Base-by-base conservation (phyloP, 805 yeast species). In the Zygoascus flipseniorum region DNA sequence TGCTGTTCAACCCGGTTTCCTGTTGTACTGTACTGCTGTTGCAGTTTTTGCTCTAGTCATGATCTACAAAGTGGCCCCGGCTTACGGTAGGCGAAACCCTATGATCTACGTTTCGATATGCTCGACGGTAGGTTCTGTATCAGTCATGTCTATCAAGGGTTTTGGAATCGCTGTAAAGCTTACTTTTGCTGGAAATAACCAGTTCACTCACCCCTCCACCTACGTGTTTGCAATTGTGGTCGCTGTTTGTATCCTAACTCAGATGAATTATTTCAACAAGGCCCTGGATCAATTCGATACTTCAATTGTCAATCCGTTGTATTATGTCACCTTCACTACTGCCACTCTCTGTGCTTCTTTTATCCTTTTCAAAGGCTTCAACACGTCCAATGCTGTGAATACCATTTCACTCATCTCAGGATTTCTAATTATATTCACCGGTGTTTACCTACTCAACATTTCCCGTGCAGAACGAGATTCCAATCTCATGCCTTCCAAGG, bases 211-310 rank as follows among this genome's bases (percentile, higher is more conserved):
- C 63, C 73, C 84, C 8, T 84, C 93, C 37, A 89, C 97, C 0
- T 89, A 89, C 64, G 73, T 89, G 54, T 89, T 89, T 75, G 78
- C 87, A 37, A 60, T 78, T 31, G 89, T 87, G 23, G 96, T 89
- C 54, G 86, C 75, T 8, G 77, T 85, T 43, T 89, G 96, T 70
- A 89, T 89, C 60, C 63, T 86, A 62, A 87, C 95, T 5, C 97
- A 89, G 70, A 89, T 89, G 96, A 89, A 87, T 72, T 89, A 86
- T 67, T 87, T 89, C 75, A 89, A 89, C 76, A 89, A 87, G 73
- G 96, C 96, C 0, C 76, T 89, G 64, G 96, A 90, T 62, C 96
- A 87, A 68, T 89, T 89, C 63, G 96, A 89, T 67, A 89, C 96
- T 5, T 86, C 95, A 0, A 86, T 89, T 60, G 96, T 89, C 53